phyloP scores from a whole-genome alignment of 2,329 filamentous ascomycete species.

The Orbilia javanica region DNA sequence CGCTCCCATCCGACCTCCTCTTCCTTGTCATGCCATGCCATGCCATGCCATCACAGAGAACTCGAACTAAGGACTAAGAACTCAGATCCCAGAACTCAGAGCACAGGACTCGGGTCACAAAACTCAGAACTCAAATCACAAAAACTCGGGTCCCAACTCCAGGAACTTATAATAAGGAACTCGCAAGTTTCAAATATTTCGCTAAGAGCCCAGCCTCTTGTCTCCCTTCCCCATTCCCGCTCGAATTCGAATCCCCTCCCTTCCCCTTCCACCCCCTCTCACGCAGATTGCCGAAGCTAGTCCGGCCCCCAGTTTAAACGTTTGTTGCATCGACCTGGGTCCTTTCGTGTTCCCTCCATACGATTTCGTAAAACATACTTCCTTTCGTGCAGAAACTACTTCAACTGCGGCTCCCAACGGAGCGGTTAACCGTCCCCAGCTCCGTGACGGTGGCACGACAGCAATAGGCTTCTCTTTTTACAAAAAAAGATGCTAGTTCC shows the following conservation, averaged over 20 bases:
- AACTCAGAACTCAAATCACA: neutral
- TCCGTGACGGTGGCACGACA: slow-evolving; percentile 41
- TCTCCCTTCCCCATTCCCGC: slow-evolving; percentile 15
- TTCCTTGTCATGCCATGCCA: neutral
- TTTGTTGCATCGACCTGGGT: slow-evolving; percentile 30
- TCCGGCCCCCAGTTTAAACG: neutral
- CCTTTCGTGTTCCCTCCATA: slow-evolving; percentile 20
- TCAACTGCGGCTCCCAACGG: slow-evolving; percentile 46
- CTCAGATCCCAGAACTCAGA: neutral
- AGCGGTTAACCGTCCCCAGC: slow-evolving; percentile 32
- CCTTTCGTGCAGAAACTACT: slow-evolving; percentile 17
- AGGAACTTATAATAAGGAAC: slow-evolving; percentile 2
- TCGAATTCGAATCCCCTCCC: neutral
- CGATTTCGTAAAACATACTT: slow-evolving; percentile 33
- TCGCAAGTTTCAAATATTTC: slow-evolving; percentile 3
- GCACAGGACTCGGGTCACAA: neutral
- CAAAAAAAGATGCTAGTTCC: slow-evolving; percentile 50
- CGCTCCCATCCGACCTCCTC: slow-evolving; percentile 18
- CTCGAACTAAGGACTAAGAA: neutral
- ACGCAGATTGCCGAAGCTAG: slow-evolving; percentile 59
- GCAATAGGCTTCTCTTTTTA: slow-evolving; percentile 23
- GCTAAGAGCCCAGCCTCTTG: slow-evolving; percentile 19
- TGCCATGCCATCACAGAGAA: slow-evolving; percentile 1
- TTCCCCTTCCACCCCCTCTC: neutral
- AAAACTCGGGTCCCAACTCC: neutral